Evolutionary conservation across 2,329 filamentous ascomycete genomes (phyloP), one percentile per base, ranked within the genome.

Genomic region (Plectosphaerella cucumerina): DNA sequence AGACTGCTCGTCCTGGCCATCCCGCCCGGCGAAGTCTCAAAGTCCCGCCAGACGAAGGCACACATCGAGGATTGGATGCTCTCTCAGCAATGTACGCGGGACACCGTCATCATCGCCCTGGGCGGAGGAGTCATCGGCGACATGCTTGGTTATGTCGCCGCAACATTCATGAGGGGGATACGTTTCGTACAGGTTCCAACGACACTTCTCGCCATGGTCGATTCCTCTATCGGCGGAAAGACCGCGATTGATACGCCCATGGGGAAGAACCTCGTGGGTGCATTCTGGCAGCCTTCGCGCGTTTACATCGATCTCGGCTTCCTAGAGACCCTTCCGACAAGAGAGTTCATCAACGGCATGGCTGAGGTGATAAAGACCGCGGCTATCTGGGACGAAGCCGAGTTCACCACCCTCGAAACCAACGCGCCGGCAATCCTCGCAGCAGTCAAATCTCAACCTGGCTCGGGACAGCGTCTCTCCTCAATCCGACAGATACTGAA

Each of bases 281-380:
- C 93, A 33, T 97, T 99, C 71, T 97, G 93, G 92, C 94, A 99
- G 67, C 94, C 94, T 5, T 81, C 87, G 62, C 85, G 90, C 56
- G 92, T 97, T 58, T 99, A 96, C 70, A 92, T 99, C 60, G 94
- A 99, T 68, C 77, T 97, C 54, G 81, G 85, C 50, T 97, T 99
- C 65, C 77, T 99, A 50, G 90, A 96, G 65, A 96, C 91, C 1
- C 76, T 99, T 18, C 92, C 93, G 1, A 85, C 87, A 57, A 81
- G 94, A 58, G 93, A 99, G 70, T 93, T 99, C 64, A 91, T 97
- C 70, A 99, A 99, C 67, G 94, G 94, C 54, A 97, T 99, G 93
- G 94, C 93, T 22, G 94, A 99, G 73, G 93, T 99, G 26, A 81
- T 97, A 67, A 97, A 97, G 81, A 99, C 94, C 4, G 94, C 94